Conservation (phyloP, 768 basidiomycete genomes). For the Russula griseocarnosa region DNA sequence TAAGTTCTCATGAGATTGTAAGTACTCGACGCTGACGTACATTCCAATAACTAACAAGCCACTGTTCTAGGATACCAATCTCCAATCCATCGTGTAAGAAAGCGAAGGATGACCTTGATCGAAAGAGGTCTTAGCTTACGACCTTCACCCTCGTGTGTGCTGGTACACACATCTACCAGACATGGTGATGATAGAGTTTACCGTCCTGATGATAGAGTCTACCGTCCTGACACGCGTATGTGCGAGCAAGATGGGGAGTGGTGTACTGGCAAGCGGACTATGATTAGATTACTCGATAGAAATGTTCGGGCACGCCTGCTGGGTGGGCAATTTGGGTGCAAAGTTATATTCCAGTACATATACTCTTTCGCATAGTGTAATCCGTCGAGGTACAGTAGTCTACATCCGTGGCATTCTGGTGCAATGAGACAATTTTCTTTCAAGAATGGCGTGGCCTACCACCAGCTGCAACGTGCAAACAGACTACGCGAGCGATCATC, state of each 20-base stretch:
- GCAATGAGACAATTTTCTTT: no score
- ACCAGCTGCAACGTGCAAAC: no score
- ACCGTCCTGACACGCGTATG: not conserved
- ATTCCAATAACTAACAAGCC: not conserved
- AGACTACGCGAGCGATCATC: no score
- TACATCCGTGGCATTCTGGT: no score
- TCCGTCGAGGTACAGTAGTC: no score
- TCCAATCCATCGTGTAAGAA: not conserved
- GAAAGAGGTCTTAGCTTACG: not conserved
- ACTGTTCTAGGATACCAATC: constrained; percentile 6
- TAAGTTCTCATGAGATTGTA: constrained; percentile 6
- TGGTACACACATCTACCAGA: not conserved
- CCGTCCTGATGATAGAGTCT: no score
- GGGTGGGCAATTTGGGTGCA: no score
- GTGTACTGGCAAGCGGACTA: not conserved
- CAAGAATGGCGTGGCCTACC: no score
- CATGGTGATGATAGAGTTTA: not conserved
- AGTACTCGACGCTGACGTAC: not conserved
- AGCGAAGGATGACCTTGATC: not conserved
- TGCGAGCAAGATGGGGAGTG: not conserved
- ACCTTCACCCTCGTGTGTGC: not conserved
- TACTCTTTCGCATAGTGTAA: no score
- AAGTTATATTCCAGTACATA: no score
- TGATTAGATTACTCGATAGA: no score
- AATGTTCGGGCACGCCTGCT: no score